A percentile compares a stretch with the other conserved stretches of the same genome.
phyloP scores from a whole-genome alignment of 768 basidiomycete genomes.

The Mycena haematopus region DNA sequence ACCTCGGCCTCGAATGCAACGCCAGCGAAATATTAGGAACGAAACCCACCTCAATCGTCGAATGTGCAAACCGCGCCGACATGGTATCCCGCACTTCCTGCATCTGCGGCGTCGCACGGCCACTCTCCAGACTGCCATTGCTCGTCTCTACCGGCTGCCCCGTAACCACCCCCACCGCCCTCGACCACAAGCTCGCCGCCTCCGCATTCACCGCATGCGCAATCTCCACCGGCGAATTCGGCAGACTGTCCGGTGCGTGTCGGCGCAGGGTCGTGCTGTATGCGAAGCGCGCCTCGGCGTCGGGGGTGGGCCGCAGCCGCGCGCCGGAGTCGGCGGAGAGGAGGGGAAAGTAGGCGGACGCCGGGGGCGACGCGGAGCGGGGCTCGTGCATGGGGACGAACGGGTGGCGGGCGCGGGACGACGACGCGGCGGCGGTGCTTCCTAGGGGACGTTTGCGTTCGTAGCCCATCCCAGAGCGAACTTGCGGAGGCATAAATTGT shows the following conservation, averaged over 20 bases:
- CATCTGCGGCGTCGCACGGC: slow-evolving; percentile 43
- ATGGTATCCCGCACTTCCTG: slow-evolving; percentile 55
- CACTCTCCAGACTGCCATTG: slow-evolving; percentile 43
- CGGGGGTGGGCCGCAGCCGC: slow-evolving; percentile 63
- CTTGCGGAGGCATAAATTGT: slow-evolving; percentile 29
- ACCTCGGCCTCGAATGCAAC: too few relatives aligned
- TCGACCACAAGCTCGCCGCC: slow-evolving; percentile 58
- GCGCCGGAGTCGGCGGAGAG: slow-evolving; percentile 54
- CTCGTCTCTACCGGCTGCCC: slow-evolving; percentile 43
- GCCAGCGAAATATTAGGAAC: too few relatives aligned
- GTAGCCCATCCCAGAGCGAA: slow-evolving; percentile 39
- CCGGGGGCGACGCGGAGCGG: slow-evolving; percentile 70
- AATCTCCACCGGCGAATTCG: slow-evolving; percentile 52
- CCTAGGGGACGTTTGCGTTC: slow-evolving; percentile 48
- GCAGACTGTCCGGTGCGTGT: slow-evolving; percentile 61
- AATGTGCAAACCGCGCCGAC: slow-evolving; percentile 73
- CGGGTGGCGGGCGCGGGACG: slow-evolving; percentile 37
- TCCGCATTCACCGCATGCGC: slow-evolving; percentile 56
- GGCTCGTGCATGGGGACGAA: slow-evolving; percentile 34
- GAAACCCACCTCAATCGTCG: slow-evolving; percentile 66
- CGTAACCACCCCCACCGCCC: slow-evolving; percentile 46
- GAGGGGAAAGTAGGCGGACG: slow-evolving; percentile 79
- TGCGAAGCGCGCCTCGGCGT: slow-evolving; percentile 77
- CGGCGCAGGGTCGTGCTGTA: slow-evolving; percentile 82
- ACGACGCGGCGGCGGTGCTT: slow-evolving; percentile 45